A percentile compares a stretch with the other conserved stretches of the same genome.
phyloP scores from a whole-genome alignment of 148 eudicot species.

The Camellia granthamiana region DNA sequence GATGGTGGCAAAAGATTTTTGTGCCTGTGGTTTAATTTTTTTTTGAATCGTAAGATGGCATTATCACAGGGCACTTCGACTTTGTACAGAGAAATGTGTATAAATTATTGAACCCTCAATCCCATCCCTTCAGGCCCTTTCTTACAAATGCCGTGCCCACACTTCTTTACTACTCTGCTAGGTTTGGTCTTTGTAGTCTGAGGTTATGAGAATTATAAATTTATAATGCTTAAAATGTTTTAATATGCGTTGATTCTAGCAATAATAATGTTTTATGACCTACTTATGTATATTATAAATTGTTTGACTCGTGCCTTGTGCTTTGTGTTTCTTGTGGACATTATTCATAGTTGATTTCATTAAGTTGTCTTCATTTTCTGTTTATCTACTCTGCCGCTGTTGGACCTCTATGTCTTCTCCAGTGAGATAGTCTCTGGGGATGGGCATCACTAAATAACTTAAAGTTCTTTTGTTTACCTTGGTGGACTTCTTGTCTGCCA shows the following conservation, averaged over 20 bases:
- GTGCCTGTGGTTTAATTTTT: neutral
- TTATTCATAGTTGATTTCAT: neutral
- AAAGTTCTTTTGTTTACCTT: too few species aligned
- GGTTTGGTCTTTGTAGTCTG: neutral
- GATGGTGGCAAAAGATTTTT: neutral
- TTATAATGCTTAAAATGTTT: neutral
- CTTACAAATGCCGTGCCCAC: neutral
- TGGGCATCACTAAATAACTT: too few species aligned
- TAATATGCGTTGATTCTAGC: neutral
- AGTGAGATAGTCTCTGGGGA: neutral
- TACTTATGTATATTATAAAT: too few species aligned
- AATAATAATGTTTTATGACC: too few species aligned
- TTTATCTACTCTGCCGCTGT: neutral
- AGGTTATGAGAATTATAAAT: neutral
- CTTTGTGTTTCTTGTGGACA: neutral
- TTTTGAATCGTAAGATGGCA: neutral
- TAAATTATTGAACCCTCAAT: neutral
- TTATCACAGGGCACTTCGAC: neutral
- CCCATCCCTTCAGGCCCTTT: neutral
- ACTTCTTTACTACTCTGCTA: neutral
- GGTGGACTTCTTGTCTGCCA: too few species aligned
- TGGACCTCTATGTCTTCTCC: neutral
- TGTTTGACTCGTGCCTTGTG: too few species aligned
- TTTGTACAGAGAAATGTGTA: neutral
- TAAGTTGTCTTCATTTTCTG: neutral